Evolutionary conservation across 768 basidiomycete genomes (phyloP), one percentile per base, ranked within the genome.

Genomic region (Suillus hirtellus): DNA sequence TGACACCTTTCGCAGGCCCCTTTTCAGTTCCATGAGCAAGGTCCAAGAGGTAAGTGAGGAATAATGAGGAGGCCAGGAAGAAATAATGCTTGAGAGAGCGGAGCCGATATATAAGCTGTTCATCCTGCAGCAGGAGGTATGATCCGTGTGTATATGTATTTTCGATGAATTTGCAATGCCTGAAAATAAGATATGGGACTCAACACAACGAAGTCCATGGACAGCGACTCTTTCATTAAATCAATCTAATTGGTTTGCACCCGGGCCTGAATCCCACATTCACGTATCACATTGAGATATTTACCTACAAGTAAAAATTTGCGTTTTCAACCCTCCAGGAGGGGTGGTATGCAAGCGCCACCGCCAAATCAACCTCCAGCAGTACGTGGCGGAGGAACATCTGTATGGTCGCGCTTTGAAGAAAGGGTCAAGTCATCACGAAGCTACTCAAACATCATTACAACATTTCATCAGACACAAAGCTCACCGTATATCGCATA

Each of bases 221-320:
- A 85, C 7, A 92, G 65, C 11, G 85, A 84, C 35, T 83, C 80
- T 1, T 78, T 72, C 65, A 83, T 79, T 60, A 76, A 70, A 66
- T 82, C 81, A 60, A 83, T 76, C 62, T 82, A 82, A 58, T 35
- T 72, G 21, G 65, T 42, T 40, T 69, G 74, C 59, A 94, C 27
- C 3, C 27, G 27, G 27, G 27, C 84, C 76, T 95, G 95, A 58
- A 95, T 94, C 14, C 96, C 96, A 69, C 96, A 99, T 78, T 99
- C 97, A 37, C 93, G 85, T 54, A 99, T 96, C 31, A 99, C 97
- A 67, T 99, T 99, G 24, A 99, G 81, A 69, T 99, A 99, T 80
- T 99, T 99, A 10, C 97, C 97, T 11, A 97, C 96, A 0, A 99
- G 84, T 47, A 99, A 80, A 61, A 99, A 89, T 80, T 99, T 99